phyloP scores from a whole-genome alignment of 306 rosid genomes.

The Trichosanthes cucumerina region DNA sequence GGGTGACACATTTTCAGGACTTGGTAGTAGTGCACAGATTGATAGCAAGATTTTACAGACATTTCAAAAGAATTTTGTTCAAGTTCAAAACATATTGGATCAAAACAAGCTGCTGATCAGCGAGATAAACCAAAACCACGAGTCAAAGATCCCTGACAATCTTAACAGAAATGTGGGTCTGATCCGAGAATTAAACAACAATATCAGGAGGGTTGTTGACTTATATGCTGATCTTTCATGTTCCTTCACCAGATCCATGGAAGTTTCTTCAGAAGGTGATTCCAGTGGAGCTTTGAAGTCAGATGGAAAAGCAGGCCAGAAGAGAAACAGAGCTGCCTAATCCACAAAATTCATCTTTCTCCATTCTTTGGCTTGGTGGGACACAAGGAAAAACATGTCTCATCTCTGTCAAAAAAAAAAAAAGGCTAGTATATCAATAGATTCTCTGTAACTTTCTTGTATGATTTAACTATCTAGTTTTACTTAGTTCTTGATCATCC shows the following conservation, averaged over 20 bases:
- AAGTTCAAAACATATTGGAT: conserved; percentile 87
- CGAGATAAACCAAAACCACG: conserved; percentile 96
- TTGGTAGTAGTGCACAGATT: conserved; percentile 50
- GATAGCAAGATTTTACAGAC: conserved; percentile 66
- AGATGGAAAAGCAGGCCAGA: conserved; percentile 57
- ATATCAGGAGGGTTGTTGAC: conserved; percentile 85
- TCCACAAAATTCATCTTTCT: conserved; percentile 2
- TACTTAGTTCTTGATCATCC: background rate
- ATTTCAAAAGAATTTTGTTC: conserved; percentile 73
- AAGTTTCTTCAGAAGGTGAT: conserved; percentile 88
- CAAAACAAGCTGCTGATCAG: conserved; percentile 84
- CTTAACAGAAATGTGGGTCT: conserved; percentile 80
- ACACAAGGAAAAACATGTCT: background rate
- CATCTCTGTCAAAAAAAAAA: conserved; percentile 2
- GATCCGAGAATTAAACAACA: conserved; percentile 85
- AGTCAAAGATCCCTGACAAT: conserved; percentile 85
- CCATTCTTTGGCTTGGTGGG: conserved; percentile 21
- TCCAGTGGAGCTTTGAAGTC: conserved; percentile 74
- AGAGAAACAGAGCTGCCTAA: conserved; percentile 54
- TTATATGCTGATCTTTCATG: conserved; percentile 86
- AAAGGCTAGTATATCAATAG: background rate
- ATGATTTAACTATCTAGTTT: conserved; percentile 8
- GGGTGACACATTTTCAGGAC: conserved; percentile 71
- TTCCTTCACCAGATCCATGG: conserved; percentile 80
- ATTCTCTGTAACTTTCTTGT: conserved; percentile 13